Evolutionary conservation across 1,139 yeast genomes (phyloP), one percentile per base, ranked within the genome.

Genomic region (Kodamaea anthophila): DNA sequence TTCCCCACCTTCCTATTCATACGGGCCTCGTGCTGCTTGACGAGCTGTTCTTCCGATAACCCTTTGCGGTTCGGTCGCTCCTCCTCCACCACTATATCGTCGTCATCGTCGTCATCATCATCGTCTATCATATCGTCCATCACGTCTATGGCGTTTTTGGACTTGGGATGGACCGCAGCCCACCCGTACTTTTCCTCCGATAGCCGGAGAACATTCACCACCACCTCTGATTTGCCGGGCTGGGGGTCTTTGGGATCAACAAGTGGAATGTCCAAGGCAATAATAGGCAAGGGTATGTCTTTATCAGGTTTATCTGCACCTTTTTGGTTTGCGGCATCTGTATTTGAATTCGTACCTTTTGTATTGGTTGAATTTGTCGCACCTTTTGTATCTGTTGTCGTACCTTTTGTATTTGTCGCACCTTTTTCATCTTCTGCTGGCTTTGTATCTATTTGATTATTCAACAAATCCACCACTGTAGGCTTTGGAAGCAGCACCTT

Each of bases 121-220:
- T 72, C 77, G 23, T 72, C 80, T 21, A 70, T 71, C 42, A 70
- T 71, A 35, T 74, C 84, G 40, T 74, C 83, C 52, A 74, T 67
- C 25, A 78, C 51, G 33, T 76, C 85, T 35, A 74, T 63, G 6
- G 77, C 74, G 23, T 76, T 63, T 35, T 69, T 69, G 3, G 81
- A 79, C 43, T 73, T 75, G 8, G 85, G 94, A 46, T 78, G 93
- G 33, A 83, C 61, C 3, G 69, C 71, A 13, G 77, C 74, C 73
- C 80, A 81, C 2, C 95, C 95, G 53, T 85, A 87, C 53, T 83
- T 83, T 32, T 83, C 88, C 48, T 87, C 95, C 3, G 94, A 83
- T 34, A 86, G 57, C 43, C 79, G 77, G 46, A 81, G 58, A 21
- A 88, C 86, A 46, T 88, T 91, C 40, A 87, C 70, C 1, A 82